A percentile compares a stretch with the other conserved stretches of the same genome.
Conservation (phyloP, 495 filamentous ascomycete species). For the Pyrenula aspistea region DNA sequence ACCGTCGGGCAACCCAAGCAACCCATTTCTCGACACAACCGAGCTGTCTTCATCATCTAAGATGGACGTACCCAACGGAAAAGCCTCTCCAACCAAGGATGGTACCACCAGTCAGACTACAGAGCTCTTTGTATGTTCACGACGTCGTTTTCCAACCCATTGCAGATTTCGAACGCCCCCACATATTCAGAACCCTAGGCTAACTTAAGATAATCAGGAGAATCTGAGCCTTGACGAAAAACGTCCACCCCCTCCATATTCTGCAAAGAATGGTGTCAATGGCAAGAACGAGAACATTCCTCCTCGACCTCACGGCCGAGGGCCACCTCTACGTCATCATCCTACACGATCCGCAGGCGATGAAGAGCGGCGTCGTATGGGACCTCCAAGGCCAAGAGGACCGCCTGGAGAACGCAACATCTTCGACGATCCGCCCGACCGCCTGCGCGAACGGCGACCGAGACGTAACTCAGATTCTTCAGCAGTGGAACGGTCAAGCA, state of each 20-base stretch:
- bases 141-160: too few species aligned
- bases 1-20: conserved; percentile 66
- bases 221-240: not conserved
- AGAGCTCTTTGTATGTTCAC: conserved; percentile 76
- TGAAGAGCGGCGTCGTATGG: not conserved
- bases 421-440: conserved; percentile 40
- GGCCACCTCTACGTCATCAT: not conserved
- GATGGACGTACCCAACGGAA: conserved; percentile 17
- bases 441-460: conserved; percentile 36
- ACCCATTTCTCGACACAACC: conserved; percentile 79
- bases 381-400: not conserved
- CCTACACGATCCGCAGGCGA: not conserved
- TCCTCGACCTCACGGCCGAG: not conserved
- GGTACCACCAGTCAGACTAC: conserved; percentile 51
- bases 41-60: conserved; percentile 40
- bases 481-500: conserved; percentile 51
- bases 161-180: not conserved
- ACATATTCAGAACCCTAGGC: not conserved
- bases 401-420: conserved; percentile 29
- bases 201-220: not conserved
- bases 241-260: not conserved
- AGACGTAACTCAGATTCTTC: conserved; percentile 95
- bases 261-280: not conserved
- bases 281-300: conserved; percentile 4
- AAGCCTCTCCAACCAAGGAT: conserved; percentile 14